Base-by-base conservation (phyloP, 73 alveolate genomes). In the Paramecium sonneborni region DNA sequence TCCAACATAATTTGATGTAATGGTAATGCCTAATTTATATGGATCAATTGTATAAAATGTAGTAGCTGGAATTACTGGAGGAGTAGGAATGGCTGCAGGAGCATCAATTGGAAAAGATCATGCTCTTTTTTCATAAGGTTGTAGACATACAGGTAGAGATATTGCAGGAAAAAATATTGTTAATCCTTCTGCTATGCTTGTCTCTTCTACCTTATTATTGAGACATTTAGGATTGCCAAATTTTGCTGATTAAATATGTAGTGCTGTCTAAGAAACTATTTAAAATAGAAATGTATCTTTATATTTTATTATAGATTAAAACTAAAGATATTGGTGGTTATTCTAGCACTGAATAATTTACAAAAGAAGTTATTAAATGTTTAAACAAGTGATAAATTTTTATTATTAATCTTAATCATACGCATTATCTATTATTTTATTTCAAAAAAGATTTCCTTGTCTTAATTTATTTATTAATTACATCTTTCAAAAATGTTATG, bases 51-150 rank as follows among this genome's bases (percentile, higher is more conserved):
- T 95, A 7, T 86, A 93, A 68, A 95, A 94, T 85, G 88, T 93
- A 37, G 93, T 86, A 0, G 92, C 97, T 7, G 95, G 95, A 18
- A 76, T 95, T 20, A 95, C 93, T 43, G 97, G 97, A 35, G 97
- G 97, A 24, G 95, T 95, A 44, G 97, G 97, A 55, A 90, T 95
- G 70, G 92, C 95, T 26, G 94, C 97, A 39, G 97, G 97, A 62
- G 96, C 94, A 43, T 89, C 92, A 14, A 94, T 95, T 23, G 97
- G 97, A 14, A 58, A 52, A 18, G 85, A 93, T 30, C 88, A 93
- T 79, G 93, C 94, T n/a, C 57, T 95, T 15, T 95, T 95, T 85
- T 94, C 95, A 37, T 89, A 95, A 41, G 96, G 97, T 18, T 92
- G 95, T 46, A 93, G 97, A 85, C 97, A 95, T 46, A 39, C 95